phyloP scores from a whole-genome alignment of 495 filamentous ascomycete genomes.

The Zalerion maritima region DNA sequence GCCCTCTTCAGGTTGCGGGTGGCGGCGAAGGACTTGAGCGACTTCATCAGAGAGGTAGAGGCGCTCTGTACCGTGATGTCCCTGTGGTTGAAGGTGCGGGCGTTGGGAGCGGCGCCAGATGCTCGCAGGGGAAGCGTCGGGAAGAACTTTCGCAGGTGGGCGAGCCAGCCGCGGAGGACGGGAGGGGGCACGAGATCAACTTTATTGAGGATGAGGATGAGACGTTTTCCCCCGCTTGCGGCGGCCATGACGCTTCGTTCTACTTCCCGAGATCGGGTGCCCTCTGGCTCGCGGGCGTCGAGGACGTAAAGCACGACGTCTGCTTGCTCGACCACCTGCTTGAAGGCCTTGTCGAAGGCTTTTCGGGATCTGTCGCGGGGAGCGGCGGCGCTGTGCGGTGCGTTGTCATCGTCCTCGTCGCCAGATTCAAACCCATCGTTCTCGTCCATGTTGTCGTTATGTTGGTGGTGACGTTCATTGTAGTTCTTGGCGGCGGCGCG shows the following conservation, averaged over 20 bases:
- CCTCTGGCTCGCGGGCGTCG: constrained; percentile 83
- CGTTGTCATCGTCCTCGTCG: constrained; percentile 34
- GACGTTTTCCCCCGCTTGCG: constrained; percentile 64
- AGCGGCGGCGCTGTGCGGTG: constrained; percentile 19
- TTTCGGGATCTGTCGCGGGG: constrained; percentile 56
- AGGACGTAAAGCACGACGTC: constrained; percentile 92
- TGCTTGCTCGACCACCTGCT: constrained; percentile 75
- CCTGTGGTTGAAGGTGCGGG: constrained; percentile 84
- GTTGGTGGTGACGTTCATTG: constrained; percentile 42
- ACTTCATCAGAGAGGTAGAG: constrained; percentile 72
- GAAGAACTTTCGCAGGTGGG: constrained; percentile 77
- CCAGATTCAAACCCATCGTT: constrained; percentile 45
- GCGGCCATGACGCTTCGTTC: constrained; percentile 82
- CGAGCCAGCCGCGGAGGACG: constrained; percentile 71
- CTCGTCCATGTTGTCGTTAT: constrained; percentile 42
- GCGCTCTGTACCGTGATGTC: constrained; percentile 77
- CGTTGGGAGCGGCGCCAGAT: constrained; percentile 67
- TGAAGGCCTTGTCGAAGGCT: constrained; percentile 91
- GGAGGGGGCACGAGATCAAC: constrained; percentile 78
- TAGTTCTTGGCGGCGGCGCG: constrained; percentile 73
- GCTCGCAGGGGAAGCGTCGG: constrained; percentile 86
- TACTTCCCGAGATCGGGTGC: constrained; percentile 78
- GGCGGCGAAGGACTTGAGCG: constrained; percentile 82
- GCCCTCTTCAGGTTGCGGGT: constrained; percentile 74
- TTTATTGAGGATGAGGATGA: constrained; percentile 94